Evolutionary conservation across 2,329 filamentous ascomycete genomes (phyloP).

Genomic region (Talaromyces pinophilus): DNA sequence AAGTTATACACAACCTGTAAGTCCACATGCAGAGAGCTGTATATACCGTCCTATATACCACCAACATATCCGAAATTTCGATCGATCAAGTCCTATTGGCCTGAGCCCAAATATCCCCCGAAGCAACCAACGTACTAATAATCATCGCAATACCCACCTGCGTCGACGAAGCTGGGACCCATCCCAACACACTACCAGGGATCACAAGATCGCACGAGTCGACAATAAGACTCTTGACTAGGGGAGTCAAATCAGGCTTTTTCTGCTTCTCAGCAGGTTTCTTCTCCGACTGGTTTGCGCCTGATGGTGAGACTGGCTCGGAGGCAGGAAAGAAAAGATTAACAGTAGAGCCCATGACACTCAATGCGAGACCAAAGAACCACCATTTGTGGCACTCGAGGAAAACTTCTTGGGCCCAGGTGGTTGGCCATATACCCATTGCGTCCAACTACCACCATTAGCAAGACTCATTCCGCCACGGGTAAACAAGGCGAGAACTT

Average conservation of each 20-base stretch:
- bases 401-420: conserved; percentile 51
- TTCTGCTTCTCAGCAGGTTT: conserved; percentile 28
- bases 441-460: conserved; percentile 45
- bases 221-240: conserved; percentile 55
- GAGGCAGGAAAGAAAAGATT: conserved; percentile 32
- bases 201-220: conserved; percentile 64
- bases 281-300: conserved; percentile 26
- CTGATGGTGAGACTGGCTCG: neutral
- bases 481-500: conserved; percentile 38
- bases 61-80: neutral
- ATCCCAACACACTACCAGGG: conserved; percentile 62
- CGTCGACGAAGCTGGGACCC: conserved; percentile 56
- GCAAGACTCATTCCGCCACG: neutral
- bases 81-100: conserved; percentile 8
- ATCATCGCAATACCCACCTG: conserved; percentile 62
- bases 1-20: neutral
- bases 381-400: conserved; percentile 69
- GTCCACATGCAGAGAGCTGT: neutral
- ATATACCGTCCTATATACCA: neutral
- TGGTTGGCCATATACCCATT: conserved; percentile 52
- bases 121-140: conserved; percentile 62
- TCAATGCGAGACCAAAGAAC: conserved; percentile 63
- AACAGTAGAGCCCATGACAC: conserved; percentile 42
- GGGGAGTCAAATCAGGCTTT: conserved; percentile 28
- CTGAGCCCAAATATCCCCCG: conserved; percentile 60